These are phyloP conservation scores for Byssoonygena ceratinophila DNA, from an alignment of 2,329 filamentous ascomycete genomes.

Conservation along the genomic window DNA sequence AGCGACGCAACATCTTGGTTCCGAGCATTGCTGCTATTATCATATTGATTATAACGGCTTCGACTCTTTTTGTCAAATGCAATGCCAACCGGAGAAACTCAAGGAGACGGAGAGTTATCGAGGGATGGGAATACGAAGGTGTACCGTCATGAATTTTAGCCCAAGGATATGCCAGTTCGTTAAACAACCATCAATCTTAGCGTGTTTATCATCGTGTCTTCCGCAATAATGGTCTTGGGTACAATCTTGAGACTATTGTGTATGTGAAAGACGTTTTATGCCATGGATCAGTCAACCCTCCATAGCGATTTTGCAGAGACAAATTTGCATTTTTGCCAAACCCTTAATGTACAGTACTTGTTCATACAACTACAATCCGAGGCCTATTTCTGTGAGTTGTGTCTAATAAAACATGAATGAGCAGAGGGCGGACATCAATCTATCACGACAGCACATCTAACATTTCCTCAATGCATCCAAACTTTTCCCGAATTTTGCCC, in stretches of 20 bases:
- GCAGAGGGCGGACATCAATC: background rate
- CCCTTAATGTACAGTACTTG: no score
- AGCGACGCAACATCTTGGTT: slow-evolving; percentile 45
- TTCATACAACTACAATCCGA: no score
- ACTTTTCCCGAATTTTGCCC: slow-evolving; percentile 71
- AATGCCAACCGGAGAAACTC: slow-evolving; percentile 50
- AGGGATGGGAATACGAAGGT: slow-evolving; percentile 58
- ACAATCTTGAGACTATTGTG: no score
- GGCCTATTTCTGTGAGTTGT: no score
- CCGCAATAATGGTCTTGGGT: no score
- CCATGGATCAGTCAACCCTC: no score
- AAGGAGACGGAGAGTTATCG: slow-evolving; percentile 40
- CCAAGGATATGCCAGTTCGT: background rate
- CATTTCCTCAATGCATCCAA: slow-evolving; percentile 49
- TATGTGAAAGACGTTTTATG: no score
- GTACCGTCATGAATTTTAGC: slow-evolving; percentile 42
- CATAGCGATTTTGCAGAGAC: no score
- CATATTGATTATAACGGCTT: slow-evolving; percentile 48
- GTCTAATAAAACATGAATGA: background rate
- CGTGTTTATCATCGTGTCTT: no score
- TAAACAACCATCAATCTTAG: background rate
- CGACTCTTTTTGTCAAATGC: slow-evolving; percentile 55
- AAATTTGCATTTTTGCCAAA: no score
- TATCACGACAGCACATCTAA: slow-evolving; percentile 33
- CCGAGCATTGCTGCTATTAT: slow-evolving; percentile 54